A percentile compares a stretch with the other conserved stretches of the same genome.
Evolutionary conservation across 208 protist genomes (phyloP).

Genomic region (Trichomonas gallinae): DNA sequence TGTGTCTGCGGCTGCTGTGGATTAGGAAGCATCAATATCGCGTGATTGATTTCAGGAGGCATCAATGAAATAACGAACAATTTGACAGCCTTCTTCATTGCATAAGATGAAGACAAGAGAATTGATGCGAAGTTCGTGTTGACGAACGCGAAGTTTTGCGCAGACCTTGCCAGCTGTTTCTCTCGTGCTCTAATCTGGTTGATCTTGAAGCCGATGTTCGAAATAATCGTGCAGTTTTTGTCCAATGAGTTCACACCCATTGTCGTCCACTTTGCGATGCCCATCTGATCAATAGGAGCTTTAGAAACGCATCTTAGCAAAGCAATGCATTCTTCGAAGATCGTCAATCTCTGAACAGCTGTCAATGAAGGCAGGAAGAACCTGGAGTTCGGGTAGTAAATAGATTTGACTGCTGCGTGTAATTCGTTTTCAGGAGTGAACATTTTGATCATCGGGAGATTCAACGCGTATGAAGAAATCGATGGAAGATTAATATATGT

Average conservation of each 20-base stretch:
- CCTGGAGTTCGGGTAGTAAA: background rate
- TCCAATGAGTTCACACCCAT: background rate
- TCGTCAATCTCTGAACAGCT: background rate
- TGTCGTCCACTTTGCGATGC: background rate
- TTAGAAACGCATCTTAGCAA: background rate
- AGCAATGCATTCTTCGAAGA: background rate
- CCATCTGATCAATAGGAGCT: background rate
- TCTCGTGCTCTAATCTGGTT: background rate
- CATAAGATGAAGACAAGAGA: background rate
- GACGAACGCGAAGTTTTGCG: background rate
- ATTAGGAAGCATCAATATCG: background rate
- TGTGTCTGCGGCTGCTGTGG: background rate
- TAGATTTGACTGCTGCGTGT: background rate
- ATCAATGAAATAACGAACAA: background rate
- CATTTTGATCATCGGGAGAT: background rate
- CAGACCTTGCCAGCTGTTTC: background rate
- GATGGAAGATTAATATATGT: background rate
- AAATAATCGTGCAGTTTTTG: background rate
- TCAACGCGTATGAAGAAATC: background rate
- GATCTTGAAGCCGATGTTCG: background rate
- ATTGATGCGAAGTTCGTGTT: background rate
- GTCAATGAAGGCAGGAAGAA: background rate
- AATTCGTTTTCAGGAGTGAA: background rate
- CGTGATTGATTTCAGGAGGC: background rate
- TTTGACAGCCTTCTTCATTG: background rate